phyloP scores from a whole-genome alignment of 2,329 filamentous ascomycete genomes.

The Fusarium sacchari region DNA sequence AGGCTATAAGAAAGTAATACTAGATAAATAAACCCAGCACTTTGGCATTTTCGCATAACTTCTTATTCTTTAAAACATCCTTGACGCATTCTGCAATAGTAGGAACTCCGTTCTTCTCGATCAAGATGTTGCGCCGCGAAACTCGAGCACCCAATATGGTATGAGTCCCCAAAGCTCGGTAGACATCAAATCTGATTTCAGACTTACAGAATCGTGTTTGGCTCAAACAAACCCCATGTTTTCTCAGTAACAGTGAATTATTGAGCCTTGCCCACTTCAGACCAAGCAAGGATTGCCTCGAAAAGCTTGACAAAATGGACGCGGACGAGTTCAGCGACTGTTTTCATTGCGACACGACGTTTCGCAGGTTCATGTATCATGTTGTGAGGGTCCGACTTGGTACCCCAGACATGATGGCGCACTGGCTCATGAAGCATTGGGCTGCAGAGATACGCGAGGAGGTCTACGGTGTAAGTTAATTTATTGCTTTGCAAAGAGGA shows the following conservation, averaged over 20 bases:
- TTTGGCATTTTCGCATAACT: rapidly evolving
- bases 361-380: background rate
- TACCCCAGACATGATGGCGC: background rate
- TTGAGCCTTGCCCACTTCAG: background rate
- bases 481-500: background rate
- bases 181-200: background rate
- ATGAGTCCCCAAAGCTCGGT: background rate
- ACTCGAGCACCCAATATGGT: background rate
- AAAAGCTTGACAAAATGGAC: background rate
- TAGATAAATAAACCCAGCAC: too few species aligned
- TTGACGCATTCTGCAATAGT: too few species aligned
- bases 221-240: too few species aligned
- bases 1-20: too few species aligned
- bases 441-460: background rate
- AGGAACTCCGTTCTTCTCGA: background rate
- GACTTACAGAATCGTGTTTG: background rate
- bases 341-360: background rate
- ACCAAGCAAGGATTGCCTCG: background rate
- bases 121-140: too few species aligned
- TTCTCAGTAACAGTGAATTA: background rate
- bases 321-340: background rate
- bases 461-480: background rate
- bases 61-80: too few species aligned
- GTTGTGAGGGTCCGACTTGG: background rate
- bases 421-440: background rate